Evolutionary conservation across 345 rosid genomes (phyloP).

Genomic region (Eucalyptus tenuipes): DNA sequence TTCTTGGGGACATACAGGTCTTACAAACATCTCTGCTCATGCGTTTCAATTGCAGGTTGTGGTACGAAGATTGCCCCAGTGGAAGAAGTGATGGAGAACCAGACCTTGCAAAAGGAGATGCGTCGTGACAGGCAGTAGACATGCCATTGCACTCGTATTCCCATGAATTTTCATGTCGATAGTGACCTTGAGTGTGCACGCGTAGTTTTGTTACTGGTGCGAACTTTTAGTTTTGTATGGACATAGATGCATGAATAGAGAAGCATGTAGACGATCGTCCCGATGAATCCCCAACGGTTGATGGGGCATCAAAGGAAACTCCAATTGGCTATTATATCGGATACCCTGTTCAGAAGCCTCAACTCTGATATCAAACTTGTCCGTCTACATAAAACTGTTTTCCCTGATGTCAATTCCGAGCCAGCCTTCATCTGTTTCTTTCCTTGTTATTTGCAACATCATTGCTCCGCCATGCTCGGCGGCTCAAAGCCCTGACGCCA

Average conservation of each 20-base stretch:
- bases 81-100: slow-evolving; percentile 52
- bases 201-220: too few relatives aligned
- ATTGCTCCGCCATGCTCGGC: background rate
- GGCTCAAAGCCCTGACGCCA: background rate
- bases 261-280: background rate
- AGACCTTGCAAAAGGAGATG: background rate
- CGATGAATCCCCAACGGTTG: background rate
- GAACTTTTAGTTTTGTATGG: too few relatives aligned
- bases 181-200: background rate
- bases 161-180: background rate
- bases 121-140: background rate
- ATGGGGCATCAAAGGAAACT: background rate
- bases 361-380: background rate
- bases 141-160: background rate
- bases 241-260: background rate
- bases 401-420: background rate
- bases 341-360: background rate
- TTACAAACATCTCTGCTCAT: background rate
- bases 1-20: background rate
- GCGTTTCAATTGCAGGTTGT: slow-evolving; percentile 37
- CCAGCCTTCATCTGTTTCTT: background rate
- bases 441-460: background rate
- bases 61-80: slow-evolving; percentile 76
- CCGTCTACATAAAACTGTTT: background rate
- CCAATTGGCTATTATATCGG: background rate